These are phyloP conservation scores for Cryphonectria carpinicola DNA, from an alignment of 2,329 filamentous ascomycete species.

Conservation along the genomic window DNA sequence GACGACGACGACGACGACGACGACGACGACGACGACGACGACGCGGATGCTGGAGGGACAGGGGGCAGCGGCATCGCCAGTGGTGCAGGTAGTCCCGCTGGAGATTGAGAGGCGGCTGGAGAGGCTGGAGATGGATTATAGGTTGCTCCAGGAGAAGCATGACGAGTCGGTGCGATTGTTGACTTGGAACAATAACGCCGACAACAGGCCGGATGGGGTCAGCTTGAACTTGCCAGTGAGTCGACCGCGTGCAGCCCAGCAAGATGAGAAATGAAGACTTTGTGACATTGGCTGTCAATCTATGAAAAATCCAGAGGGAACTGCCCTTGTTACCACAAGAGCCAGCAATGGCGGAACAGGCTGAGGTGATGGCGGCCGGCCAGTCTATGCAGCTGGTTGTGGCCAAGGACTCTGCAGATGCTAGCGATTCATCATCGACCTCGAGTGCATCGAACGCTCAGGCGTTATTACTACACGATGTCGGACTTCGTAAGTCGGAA, in stretches of 20 bases:
- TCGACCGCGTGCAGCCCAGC: background rate
- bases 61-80: no score
- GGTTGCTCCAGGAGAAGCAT: conserved; percentile 22
- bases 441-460: conserved; percentile 10
- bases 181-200: background rate
- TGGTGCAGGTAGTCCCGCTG: background rate
- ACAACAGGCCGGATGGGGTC: background rate
- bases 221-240: conserved; percentile 6
- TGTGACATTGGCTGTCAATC: background rate
- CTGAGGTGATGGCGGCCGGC: background rate
- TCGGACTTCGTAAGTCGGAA: conserved; percentile 15
- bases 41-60: no score
- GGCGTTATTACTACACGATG: conserved; percentile 5
- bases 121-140: conserved; percentile 24
- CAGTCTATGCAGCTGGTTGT: background rate
- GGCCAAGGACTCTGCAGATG: background rate
- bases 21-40: no score
- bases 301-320: background rate
- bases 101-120: conserved; percentile 27
- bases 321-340: background rate
- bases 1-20: no score
- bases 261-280: background rate
- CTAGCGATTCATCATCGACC: background rate
- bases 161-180: conserved; percentile 16
- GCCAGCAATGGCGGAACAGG: background rate